phyloP scores from a whole-genome alignment of 306 rosid genomes.

The Fragaria vesca region DNA sequence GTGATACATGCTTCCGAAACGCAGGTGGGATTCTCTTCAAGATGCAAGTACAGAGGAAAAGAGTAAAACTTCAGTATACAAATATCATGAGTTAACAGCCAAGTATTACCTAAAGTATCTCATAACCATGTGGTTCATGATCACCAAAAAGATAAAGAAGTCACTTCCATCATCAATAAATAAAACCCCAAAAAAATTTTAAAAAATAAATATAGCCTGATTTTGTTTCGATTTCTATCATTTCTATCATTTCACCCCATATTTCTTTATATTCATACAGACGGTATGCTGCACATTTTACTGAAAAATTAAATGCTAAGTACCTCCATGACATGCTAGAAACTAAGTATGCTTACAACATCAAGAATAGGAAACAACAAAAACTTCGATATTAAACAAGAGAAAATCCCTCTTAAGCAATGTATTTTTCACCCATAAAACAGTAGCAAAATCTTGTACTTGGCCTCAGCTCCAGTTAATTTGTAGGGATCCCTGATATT shows the following conservation, averaged over 20 bases:
- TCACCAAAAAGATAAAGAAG: not conserved
- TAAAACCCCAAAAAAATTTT: no score
- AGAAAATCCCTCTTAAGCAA: not conserved
- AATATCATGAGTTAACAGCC: not conserved
- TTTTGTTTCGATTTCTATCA: no score
- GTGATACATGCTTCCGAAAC: conserved; percentile 2
- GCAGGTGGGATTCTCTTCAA: conserved; percentile 17
- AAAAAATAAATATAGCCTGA: no score
- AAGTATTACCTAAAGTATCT: not conserved
- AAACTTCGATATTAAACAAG: not conserved
- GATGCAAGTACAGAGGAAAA: not conserved
- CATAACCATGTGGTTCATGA: not conserved
- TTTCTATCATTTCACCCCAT: no score
- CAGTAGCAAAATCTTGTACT: not conserved
- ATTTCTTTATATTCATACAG: not conserved
- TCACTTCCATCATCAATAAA: no score
- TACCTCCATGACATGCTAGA: not conserved
- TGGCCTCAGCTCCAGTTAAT: not conserved
- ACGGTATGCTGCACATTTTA: not conserved
- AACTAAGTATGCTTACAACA: not conserved
- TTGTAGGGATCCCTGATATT: not conserved
- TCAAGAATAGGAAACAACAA: not conserved
- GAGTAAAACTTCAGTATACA: not conserved
- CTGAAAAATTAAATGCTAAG: not conserved
- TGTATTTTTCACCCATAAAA: not conserved